A percentile compares a stretch with the other conserved stretches of the same genome.
These are phyloP conservation scores for Alternaria sp. DNA, from an alignment of 2,329 filamentous ascomycete species.

Conservation along the genomic window DNA sequence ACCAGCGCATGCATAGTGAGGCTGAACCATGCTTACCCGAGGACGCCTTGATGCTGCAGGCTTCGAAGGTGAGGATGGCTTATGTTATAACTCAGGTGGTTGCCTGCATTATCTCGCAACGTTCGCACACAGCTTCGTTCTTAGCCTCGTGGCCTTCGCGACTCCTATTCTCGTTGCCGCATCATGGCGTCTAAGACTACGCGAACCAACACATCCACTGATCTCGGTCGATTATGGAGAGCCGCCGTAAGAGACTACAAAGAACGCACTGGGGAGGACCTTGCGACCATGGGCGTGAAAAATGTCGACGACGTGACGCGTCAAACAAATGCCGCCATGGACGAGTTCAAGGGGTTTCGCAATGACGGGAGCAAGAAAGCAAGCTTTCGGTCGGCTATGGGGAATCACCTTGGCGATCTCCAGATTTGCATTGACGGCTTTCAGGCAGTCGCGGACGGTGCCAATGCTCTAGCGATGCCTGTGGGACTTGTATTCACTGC, in stretches of 20 bases:
- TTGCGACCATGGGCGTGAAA: conserved; percentile 9
- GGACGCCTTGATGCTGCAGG: background rate
- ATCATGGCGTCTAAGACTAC: background rate
- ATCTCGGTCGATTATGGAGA: conserved; percentile 20
- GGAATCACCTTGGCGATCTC: conserved; percentile 19
- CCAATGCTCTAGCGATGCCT: conserved; percentile 23
- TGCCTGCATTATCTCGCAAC: background rate
- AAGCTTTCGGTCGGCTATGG: background rate
- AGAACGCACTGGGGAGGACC: conserved; percentile 12
- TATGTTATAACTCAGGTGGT: background rate
- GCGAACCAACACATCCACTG: conserved; percentile 3
- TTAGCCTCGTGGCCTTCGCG: background rate
- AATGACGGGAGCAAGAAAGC: background rate
- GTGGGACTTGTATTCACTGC: conserved; percentile 22
- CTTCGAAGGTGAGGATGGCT: background rate
- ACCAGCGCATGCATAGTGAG: background rate
- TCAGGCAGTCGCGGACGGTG: conserved; percentile 14
- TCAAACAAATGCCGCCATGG: background rate
- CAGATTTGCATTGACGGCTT: conserved; percentile 22
- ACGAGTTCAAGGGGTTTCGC: background rate
- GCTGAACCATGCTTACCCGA: background rate
- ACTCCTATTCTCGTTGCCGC: background rate
- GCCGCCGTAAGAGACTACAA: conserved; percentile 21
- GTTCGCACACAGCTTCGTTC: background rate
- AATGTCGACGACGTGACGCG: conserved; percentile 7